Base-by-base conservation (phyloP, 1,139 yeast species). In the Scheffersomyces insectosa region DNA sequence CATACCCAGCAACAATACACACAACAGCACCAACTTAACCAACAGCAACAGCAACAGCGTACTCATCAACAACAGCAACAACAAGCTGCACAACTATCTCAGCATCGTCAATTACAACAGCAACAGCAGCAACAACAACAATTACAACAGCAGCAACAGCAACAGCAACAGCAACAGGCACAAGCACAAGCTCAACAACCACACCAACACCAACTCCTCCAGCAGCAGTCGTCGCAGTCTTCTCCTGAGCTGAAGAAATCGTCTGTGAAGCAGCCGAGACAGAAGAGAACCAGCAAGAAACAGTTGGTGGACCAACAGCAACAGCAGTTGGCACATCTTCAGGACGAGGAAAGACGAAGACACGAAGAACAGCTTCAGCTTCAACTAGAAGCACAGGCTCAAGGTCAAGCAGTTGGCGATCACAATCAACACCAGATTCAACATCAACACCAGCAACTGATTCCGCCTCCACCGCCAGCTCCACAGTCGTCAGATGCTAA, bases 401-500 rank as follows among this genome's bases (percentile, higher is more conserved):
- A 39, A 8, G 42, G 27, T 25, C 35, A 37, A 27, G 34, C 33
- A 15, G 25, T 20, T 20, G 6, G 6, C 6, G 25, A 20, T 20
- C 42, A 39, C 27, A 38, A 36, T 27, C 41, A 40, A 33, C 39
- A 38, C 32, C 49, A 42, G 32, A 42, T 36, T 10, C 42, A 39
- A 37, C 40, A 37, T 5, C 41, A 25, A 39, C 33, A 15, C 30
- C 46, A 28, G 41, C 33, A 27, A 13, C 43, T 14, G 38, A 31
- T n/a, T 29, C 37, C 12, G 25, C 15, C 28, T 35, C 38, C 44
- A 38, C 48, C 33, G 13, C 44, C 45, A 35, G 33, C 36, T 35
- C 39, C 25, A 36, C 16, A 33, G 39, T 32, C 45, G 37, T 47
- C 41, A 43, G 65, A 52, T 10, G 54, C 55, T 13, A 72, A 70